Evolutionary conservation across 257 asterid species (phyloP).

Genomic region (Parsonsia alboflavescens): DNA sequence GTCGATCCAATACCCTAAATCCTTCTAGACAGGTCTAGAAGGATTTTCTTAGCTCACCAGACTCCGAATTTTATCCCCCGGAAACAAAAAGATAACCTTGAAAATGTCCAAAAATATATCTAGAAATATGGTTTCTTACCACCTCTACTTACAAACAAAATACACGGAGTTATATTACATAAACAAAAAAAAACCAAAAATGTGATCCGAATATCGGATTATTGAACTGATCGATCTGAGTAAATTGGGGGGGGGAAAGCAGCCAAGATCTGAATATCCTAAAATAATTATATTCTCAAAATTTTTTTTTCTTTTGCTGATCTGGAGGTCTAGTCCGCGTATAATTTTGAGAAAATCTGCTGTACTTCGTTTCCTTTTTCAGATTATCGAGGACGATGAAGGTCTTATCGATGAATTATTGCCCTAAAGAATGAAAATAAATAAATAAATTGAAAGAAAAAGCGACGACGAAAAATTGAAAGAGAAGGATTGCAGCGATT

Average conservation of each 20-base stretch:
- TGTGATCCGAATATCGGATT: constrained; percentile 23
- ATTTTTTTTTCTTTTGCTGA: constrained; percentile 14
- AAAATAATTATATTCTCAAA: not conserved
- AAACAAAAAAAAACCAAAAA: not conserved
- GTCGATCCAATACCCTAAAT: constrained; percentile 39
- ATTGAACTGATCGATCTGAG: constrained; percentile 37
- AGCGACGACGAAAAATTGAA: constrained; percentile 31
- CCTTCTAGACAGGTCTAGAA: constrained; percentile 60
- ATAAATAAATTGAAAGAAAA: constrained; percentile 16
- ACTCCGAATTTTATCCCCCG: constrained; percentile 4
- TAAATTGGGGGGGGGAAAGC: constrained; percentile 30
- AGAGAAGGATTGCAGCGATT: constrained; percentile 27
- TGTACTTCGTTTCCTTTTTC: constrained; percentile 1
- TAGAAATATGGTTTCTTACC: not conserved
- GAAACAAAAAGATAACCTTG: not conserved
- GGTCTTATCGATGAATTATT: not conserved
- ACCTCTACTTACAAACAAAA: not conserved
- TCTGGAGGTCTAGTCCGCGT: constrained; percentile 13
- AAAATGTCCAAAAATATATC: not conserved
- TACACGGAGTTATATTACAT: not conserved
- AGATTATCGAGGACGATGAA: constrained; percentile 21
- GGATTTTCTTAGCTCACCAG: constrained; percentile 53
- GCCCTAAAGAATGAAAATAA: constrained; percentile 46
- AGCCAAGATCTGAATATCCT: constrained; percentile 53
- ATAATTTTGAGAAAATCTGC: not conserved